These are phyloP conservation scores for Cyclostephanos tholiformis DNA, from an alignment of 108 stramenopile species.

Conservation along the genomic window DNA sequence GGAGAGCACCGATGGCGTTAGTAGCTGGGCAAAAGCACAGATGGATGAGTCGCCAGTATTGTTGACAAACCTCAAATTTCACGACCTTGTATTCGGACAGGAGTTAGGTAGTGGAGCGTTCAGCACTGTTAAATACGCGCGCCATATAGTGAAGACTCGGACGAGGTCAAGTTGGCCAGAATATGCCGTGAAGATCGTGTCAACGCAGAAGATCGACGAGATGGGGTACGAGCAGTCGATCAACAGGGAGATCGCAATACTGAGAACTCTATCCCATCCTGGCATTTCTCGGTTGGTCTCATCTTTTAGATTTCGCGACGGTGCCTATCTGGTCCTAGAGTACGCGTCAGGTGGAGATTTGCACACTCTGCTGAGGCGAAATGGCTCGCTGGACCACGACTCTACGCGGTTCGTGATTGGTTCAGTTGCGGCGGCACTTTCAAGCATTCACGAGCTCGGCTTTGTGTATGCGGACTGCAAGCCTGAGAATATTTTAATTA, in stretches of 20 bases:
- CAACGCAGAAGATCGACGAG: conserved; percentile 75
- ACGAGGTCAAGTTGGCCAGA: conserved; percentile 93
- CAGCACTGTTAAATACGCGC: conserved; percentile 86
- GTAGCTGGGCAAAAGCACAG: conserved; percentile 77
- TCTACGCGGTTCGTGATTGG: conserved; percentile 91
- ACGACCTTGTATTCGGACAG: conserved; percentile 96
- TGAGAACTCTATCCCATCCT: conserved; percentile 87
- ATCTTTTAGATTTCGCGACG: conserved; percentile 90
- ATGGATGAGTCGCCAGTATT: conserved; percentile 83
- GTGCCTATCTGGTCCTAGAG: conserved; percentile 94
- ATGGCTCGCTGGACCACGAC: conserved; percentile 89
- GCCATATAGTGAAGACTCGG: conserved; percentile 74
- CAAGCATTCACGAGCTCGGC: conserved; percentile 87
- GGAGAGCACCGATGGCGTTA: conserved; percentile 48
- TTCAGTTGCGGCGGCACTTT: conserved; percentile 87
- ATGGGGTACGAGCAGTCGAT: conserved; percentile 85
- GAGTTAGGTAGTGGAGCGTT: conserved; percentile 93
- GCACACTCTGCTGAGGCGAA: conserved; percentile 74
- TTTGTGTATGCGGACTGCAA: conserved; percentile 93
- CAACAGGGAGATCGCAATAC: conserved; percentile 90
- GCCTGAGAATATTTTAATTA: conserved; percentile 95
- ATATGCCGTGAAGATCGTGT: conserved; percentile 93
- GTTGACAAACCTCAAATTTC: conserved; percentile 91
- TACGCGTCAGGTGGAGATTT: conserved; percentile 95
- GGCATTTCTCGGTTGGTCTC: conserved; percentile 91